Evolutionary conservation across 1,284 basidiomycete genomes (phyloP).

Genomic region (Cryptococcus floricola): DNA sequence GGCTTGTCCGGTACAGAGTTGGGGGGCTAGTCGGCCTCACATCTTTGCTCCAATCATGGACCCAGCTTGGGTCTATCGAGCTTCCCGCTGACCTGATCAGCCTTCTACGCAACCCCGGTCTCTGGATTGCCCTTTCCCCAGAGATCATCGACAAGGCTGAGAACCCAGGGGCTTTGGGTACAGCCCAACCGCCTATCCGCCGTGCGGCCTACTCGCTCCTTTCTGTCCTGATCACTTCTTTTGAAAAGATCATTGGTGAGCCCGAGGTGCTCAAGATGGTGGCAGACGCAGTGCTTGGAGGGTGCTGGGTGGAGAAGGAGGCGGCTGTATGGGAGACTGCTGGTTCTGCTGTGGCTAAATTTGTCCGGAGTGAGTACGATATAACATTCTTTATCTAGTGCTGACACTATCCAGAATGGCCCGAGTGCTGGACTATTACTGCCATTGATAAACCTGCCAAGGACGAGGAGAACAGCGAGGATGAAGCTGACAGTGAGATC

Average conservation of each 20-base stretch:
- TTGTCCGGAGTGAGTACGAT: slow-evolving; percentile 62
- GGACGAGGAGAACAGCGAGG: slow-evolving; percentile 32
- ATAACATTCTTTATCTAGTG: neutral
- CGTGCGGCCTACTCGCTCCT: slow-evolving; percentile 41
- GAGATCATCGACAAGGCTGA: slow-evolving; percentile 2
- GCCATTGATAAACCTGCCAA: slow-evolving; percentile 4
- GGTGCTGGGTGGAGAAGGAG: slow-evolving; percentile 74
- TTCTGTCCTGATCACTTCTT: slow-evolving; percentile 24
- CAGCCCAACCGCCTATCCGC: slow-evolving; percentile 38
- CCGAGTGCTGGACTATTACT: slow-evolving; percentile 11
- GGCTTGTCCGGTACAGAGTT: slow-evolving; percentile 65
- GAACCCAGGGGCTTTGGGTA: slow-evolving; percentile 11
- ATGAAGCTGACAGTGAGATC: slow-evolving; percentile 49
- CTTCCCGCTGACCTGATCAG: slow-evolving; percentile 24
- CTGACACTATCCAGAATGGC: slow-evolving; percentile 7
- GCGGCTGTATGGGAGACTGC: slow-evolving; percentile 61
- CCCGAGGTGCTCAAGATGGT: slow-evolving; percentile 48
- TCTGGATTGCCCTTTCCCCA: slow-evolving; percentile 38
- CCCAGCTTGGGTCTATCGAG: slow-evolving; percentile 12
- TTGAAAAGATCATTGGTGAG: slow-evolving; percentile 25
- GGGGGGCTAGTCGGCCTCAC: slow-evolving; percentile 66
- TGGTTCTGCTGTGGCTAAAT: slow-evolving; percentile 65
- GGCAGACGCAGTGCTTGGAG: slow-evolving; percentile 61
- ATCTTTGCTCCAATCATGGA: slow-evolving; percentile 51
- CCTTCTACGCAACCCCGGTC: slow-evolving; percentile 31